phyloP scores from a whole-genome alignment of 2,329 filamentous ascomycete species.

The Claviceps pazoutovae region DNA sequence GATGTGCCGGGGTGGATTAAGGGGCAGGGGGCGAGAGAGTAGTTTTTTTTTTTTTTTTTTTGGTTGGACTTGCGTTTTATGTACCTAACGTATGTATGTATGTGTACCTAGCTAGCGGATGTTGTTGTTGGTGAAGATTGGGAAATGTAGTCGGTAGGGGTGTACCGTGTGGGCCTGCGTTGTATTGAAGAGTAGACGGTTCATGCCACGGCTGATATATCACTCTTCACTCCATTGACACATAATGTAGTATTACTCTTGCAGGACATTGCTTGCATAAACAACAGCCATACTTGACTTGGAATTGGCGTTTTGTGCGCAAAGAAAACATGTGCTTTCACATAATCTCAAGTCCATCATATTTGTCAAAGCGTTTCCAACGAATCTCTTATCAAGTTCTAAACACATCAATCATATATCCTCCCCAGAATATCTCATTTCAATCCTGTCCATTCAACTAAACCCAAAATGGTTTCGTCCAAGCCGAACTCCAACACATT shows the following conservation, averaged over 20 bases:
- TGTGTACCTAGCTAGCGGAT: not conserved
- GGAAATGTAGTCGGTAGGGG: too few relatives aligned
- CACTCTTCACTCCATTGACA: too few relatives aligned
- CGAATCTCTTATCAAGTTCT: not conserved
- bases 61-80: not conserved
- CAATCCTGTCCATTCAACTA: not conserved
- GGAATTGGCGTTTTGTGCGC: too few relatives aligned
- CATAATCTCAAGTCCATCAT: not conserved
- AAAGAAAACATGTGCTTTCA: not conserved
- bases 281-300: too few relatives aligned
- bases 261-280: too few relatives aligned
- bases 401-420: constrained; percentile 7
- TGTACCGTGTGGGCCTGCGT: too few relatives aligned
- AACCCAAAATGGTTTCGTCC: not conserved
- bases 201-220: too few relatives aligned
- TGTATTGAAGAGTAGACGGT: too few relatives aligned
- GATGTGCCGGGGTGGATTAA: constrained; percentile 67
- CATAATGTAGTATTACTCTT: too few relatives aligned
- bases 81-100: not conserved
- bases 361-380: not conserved
- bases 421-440: constrained; percentile 2
- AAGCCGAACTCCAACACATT: not conserved
- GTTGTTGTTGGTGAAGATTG: too few relatives aligned
- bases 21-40: constrained; percentile 10
- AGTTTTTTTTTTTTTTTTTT: not conserved